Evolutionary conservation across 192 early-diverging fungal genomes (phyloP).

Genomic region (Backusella morwellensis): DNA sequence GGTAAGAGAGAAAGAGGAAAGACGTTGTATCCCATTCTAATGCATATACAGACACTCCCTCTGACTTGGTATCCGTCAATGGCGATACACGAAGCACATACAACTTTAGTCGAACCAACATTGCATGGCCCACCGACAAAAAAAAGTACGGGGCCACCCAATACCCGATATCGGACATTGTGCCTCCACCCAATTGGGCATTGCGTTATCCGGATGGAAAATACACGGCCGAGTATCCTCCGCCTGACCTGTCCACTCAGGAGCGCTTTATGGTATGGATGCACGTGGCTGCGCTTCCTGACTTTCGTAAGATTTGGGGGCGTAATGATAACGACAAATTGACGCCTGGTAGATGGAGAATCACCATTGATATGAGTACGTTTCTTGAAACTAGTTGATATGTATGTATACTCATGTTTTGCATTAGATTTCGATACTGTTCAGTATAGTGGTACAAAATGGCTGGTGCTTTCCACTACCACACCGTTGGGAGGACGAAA

Average conservation of each 20-base stretch:
- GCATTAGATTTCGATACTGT: constrained; percentile 73
- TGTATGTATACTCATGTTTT: not conserved
- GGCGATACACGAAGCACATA: constrained; percentile 31
- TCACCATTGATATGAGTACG: constrained; percentile 73
- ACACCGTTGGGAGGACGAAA: constrained; percentile 94
- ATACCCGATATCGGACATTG: constrained; percentile 54
- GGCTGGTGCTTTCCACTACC: constrained; percentile 89
- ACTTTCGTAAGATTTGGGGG: constrained; percentile 91
- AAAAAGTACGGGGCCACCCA: constrained; percentile 64
- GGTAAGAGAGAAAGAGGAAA: constrained; percentile 38
- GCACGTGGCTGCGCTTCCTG: constrained; percentile 89
- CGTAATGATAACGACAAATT: constrained; percentile 60
- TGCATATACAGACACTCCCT: constrained; percentile 25
- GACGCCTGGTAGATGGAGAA: constrained; percentile 62
- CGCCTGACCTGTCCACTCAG: constrained; percentile 62
- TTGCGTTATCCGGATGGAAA: constrained; percentile 56
- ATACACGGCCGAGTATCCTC: constrained; percentile 41
- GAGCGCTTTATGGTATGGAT: constrained; percentile 97
- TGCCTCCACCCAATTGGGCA: constrained; percentile 90
- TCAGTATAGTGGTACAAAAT: constrained; percentile 88
- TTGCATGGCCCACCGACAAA: constrained; percentile 85
- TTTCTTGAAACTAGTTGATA: constrained; percentile 5
- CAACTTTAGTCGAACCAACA: constrained; percentile 57
- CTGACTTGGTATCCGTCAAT: constrained; percentile 19
- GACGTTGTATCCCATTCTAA: no score